Percentiles rank a stretch among this genome's conserved stretches.
Evolutionary conservation across 2,329 filamentous ascomycete species (phyloP).

Genomic region (Mycosphaerelloides madeirae): DNA sequence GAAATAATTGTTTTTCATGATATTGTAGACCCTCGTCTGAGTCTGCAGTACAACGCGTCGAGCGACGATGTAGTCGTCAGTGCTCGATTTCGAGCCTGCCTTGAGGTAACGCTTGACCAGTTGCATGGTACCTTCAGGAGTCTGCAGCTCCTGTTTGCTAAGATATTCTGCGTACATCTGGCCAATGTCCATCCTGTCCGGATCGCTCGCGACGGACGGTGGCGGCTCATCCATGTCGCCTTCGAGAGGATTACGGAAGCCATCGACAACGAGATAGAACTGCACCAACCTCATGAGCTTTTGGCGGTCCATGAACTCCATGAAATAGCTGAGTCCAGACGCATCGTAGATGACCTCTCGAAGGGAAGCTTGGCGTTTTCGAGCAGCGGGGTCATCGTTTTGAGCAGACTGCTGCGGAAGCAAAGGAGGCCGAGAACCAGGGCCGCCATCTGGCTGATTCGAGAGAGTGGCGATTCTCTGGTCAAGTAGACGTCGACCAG

Average conservation of each 20-base stretch:
- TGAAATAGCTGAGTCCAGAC: conserved; percentile 92
- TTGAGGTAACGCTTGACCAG: conserved; percentile 73
- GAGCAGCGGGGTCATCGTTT: conserved; percentile 47
- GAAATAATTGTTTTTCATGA: conserved; percentile 76
- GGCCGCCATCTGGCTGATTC: conserved; percentile 55
- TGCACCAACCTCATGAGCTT: conserved; percentile 83
- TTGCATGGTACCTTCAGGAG: conserved; percentile 63
- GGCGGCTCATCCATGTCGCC: conserved; percentile 69
- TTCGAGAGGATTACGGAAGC: conserved; percentile 89
- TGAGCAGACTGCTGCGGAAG: conserved; percentile 35
- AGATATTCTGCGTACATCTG: conserved; percentile 91
- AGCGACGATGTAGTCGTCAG: conserved; percentile 76
- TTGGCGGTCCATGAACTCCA: conserved; percentile 98
- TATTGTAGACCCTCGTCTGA: conserved; percentile 77
- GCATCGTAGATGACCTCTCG: conserved; percentile 85
- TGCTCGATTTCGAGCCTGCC: conserved; percentile 69
- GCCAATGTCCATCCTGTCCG: conserved; percentile 80
- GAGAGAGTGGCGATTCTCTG: conserved; percentile 75
- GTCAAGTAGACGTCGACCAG: conserved; percentile 83
- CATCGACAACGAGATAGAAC: conserved; percentile 97
- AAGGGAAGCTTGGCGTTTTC: conserved; percentile 69
- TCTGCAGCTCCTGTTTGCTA: conserved; percentile 72
- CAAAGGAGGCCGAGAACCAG: conserved; percentile 32
- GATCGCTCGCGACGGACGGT: conserved; percentile 53
- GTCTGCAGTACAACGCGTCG: conserved; percentile 74